Conservation (phyloP, 1,139 yeast genomes). For the Saccharomyces hybrid region DNA sequence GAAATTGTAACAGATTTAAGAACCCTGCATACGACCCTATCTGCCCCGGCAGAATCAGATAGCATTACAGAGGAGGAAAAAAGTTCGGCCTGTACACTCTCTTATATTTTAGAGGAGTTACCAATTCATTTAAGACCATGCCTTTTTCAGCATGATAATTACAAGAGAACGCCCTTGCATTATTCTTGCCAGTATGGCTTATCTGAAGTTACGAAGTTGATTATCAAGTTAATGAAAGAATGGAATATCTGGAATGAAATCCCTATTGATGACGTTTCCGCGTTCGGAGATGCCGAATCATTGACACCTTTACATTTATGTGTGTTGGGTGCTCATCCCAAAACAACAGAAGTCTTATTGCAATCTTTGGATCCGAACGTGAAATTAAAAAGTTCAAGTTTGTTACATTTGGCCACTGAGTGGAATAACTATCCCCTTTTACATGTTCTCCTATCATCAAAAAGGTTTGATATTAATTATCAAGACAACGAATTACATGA, state of each 20-base stretch:
- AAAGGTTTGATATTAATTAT: slow-evolving; percentile 58
- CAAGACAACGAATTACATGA: slow-evolving; percentile 59
- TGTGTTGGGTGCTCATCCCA: slow-evolving; percentile 74
- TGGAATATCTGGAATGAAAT: slow-evolving; percentile 46
- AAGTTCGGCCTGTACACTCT: slow-evolving; percentile 1
- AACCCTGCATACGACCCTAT: not conserved
- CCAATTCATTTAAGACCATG: slow-evolving; percentile 46
- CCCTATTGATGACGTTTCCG: slow-evolving; percentile 49
- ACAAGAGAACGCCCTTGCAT: slow-evolving; percentile 79
- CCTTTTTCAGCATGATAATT: slow-evolving; percentile 61
- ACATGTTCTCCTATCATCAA: slow-evolving; percentile 44
- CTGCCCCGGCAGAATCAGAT: not conserved
- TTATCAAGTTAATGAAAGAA: slow-evolving; percentile 44
- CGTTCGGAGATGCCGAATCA: slow-evolving; percentile 81
- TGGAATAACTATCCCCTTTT: slow-evolving; percentile 54
- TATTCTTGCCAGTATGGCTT: slow-evolving; percentile 87
- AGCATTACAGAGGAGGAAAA: slow-evolving; percentile 20
- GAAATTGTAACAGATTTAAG: not conserved
- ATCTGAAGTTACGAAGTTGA: slow-evolving; percentile 48
- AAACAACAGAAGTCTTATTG: slow-evolving; percentile 57
- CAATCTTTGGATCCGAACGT: slow-evolving; percentile 36
- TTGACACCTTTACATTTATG: slow-evolving; percentile 80
- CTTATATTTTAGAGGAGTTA: slow-evolving; percentile 44
- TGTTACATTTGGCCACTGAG: slow-evolving; percentile 64
- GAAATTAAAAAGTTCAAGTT: slow-evolving; percentile 40